Evolutionary conservation across 306 rosid species (phyloP), one percentile per base, ranked within the genome.

Genomic region (Hippophae gyantsensis): DNA sequence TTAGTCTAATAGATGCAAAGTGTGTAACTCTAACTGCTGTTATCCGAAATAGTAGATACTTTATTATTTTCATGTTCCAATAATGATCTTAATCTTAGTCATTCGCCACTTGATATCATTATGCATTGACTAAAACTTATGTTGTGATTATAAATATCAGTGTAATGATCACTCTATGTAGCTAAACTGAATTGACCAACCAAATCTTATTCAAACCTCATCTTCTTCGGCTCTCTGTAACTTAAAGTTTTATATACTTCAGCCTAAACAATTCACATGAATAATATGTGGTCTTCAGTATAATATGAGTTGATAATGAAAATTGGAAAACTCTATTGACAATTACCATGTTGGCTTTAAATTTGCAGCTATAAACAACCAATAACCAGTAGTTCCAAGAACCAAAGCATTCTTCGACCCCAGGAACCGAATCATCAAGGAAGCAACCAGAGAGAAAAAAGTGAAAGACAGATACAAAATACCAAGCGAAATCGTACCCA

Each of bases 401-500:
- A 85, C 43, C 77, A 92, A 73, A 71, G 99, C 88, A 53, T 74
- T 83, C 81, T 92, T 92, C 12, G 96, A 65, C 43, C 99, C 89
- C 43, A 92, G 75, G 38, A 67, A 11, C 63, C 93, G 81, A 58
- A 92, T 95, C 52, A 92, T 93, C 66, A 78, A 56, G 47, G 99
- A 92, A 69, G 99, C 93, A 62, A 92, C 61, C 57, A 92, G 18
- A 10, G 93, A 81, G 87, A 83, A 92, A 74, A 81, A 73, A 1
- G 88, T 85, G 75, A 92, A 92, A 9, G 99, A 92, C 53, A 74
- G 45, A 66, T 92, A 92, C 66, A 88, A 61, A 56, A 88, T 82
- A 64, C 95, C 99, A 13, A 92, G 92, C 7, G 96, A 83, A 43
- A 70, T 85, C 23, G 95, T 88, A 1, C 99, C 99, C 76, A 92